Percentiles rank a stretch among this genome's conserved stretches.
phyloP scores from a whole-genome alignment of 257 asterid genomes.

The Solanum lignicaule region DNA sequence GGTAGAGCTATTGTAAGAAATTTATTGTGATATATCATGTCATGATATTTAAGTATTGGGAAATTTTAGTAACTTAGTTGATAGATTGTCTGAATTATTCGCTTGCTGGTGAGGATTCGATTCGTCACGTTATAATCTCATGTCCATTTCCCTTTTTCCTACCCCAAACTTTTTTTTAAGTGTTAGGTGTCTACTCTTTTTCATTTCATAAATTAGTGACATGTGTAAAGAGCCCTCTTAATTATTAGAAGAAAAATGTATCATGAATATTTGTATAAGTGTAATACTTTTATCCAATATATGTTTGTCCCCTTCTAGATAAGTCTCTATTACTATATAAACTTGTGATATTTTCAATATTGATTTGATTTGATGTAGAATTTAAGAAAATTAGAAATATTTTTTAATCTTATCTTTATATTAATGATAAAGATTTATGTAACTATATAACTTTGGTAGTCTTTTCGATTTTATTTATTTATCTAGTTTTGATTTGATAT shows the following conservation, averaged over 20 bases:
- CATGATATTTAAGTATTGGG: fast-evolving
- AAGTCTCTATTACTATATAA: background rate
- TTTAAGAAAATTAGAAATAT: too few relatives aligned
- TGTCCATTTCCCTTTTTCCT: background rate
- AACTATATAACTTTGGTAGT: background rate
- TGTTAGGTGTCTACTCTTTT: background rate
- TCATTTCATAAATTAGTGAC: background rate
- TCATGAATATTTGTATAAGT: background rate
- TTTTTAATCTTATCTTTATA: too few relatives aligned
- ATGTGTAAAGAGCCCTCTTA: background rate
- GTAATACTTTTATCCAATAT: background rate
- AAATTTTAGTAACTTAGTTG: too few relatives aligned
- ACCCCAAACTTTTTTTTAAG: background rate
- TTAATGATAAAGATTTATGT: background rate
- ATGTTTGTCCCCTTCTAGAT: background rate
- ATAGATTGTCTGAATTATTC: background rate
- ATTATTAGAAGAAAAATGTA: background rate
- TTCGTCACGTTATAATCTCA: too few relatives aligned
- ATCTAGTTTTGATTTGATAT: background rate
- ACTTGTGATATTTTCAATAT: background rate
- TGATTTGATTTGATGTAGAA: background rate
- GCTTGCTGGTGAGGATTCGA: fast-evolving
- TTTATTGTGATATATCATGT: conserved; percentile 10
- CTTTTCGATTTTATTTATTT: background rate
- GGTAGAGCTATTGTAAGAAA: conserved; percentile 26